Evolutionary conservation across 2,329 filamentous ascomycete genomes (phyloP), one percentile per base, ranked within the genome.

Genomic region (Trichophyton rubrum): DNA sequence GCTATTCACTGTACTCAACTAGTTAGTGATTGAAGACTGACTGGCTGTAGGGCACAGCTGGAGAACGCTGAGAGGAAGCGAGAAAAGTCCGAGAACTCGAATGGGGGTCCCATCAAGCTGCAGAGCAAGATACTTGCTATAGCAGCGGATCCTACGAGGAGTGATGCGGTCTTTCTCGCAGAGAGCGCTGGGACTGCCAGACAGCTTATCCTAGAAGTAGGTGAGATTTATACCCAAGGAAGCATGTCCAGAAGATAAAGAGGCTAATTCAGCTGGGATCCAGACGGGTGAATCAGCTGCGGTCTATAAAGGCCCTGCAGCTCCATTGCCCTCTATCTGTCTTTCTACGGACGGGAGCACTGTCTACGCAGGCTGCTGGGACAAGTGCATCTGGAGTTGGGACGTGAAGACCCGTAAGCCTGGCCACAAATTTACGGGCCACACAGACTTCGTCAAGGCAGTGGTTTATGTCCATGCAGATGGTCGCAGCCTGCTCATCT

Each of bases 321-420:
- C 89, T 2, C 93, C 93, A 1, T 78, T 96, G 8, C 92, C 89
- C 8, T 88, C 87, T 66, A 74, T 95, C 30, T 84, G 87, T 15
- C 78, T 89, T 40, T 85, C 84, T 13, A 71, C 77, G 3, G 75
- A 75, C 27, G 79, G 78, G 62, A 87, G 80, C 1, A 70, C 96
- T 9, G 59, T 76, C 27, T 96, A 90, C 72, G 90, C 90, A 24
- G 92, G 91, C 38, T 93, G 86, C 62, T 99, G 93, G 93, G 92
- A 99, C 75, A 96, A 95, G 75, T 81, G 84, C 20, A 82, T 97
- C 61, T 96, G 90, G 85, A 88, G 87, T 35, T 96, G 90, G 88
- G 80, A 88, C 67, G 76, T 86, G 35, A 76, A 79, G 17, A 83
- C 83, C 2, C 78, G 77, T 49, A 71, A 77, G 33, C 74, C 77